These are phyloP conservation scores for Stromatinia cepivora DNA, from an alignment of 2,329 filamentous ascomycete species.

Conservation along the genomic window DNA sequence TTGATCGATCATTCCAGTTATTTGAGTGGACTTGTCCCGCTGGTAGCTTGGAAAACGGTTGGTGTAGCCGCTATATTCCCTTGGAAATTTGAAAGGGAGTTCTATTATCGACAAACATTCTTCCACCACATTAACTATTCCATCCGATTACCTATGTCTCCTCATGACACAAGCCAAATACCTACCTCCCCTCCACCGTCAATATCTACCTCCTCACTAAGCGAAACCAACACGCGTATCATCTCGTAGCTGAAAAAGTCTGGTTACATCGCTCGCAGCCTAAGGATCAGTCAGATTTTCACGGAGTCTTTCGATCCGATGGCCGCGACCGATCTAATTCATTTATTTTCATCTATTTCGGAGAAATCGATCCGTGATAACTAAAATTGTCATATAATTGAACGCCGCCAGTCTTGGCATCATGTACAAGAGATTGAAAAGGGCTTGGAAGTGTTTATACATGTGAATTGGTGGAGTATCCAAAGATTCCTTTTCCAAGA, in stretches of 20 bases:
- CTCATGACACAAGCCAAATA: neutral
- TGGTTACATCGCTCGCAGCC: constrained; percentile 3
- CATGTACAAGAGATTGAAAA: neutral
- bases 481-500: neutral
- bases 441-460: neutral
- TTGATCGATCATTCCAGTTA: neutral
- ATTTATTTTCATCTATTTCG: neutral
- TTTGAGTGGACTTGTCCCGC: neutral
- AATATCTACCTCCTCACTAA: neutral
- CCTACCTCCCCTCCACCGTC: neutral
- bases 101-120: no score
- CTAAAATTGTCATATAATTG: neutral
- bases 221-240: neutral
- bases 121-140: no score
- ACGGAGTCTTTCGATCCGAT: neutral
- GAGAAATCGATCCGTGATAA: neutral
- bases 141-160: no score
- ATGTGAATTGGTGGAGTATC: neutral
- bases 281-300: neutral
- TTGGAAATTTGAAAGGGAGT: no score
- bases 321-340: neutral
- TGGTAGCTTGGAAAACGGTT: no score
- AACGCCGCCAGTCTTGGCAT: neutral
- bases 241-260: neutral
- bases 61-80: no score